Evolutionary conservation across 2,329 filamentous ascomycete species (phyloP), one percentile per base, ranked within the genome.

Genomic region (Didymella segeticola): DNA sequence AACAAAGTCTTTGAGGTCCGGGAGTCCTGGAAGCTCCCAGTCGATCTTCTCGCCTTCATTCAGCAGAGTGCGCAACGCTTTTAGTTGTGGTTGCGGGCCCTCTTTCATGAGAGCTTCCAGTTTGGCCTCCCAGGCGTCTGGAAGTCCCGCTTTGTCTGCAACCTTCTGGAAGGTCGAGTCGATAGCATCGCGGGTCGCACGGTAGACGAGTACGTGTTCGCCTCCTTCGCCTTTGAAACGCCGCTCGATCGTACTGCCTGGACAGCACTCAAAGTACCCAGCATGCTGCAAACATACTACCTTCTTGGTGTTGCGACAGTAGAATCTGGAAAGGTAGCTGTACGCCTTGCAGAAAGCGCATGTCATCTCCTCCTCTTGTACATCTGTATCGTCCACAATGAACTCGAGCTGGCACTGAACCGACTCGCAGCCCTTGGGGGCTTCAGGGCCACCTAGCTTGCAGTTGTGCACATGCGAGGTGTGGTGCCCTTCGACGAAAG

Each of bases 1-100:
- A 73, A 99, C 95, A 78, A 96, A 99, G 62, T 88, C 85, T 76
- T 87, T 89, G 64, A 99, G 83, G 65, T 90, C 85, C 66, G 89
- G 84, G 59, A 99, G 83, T 58, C 91, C 93, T 61, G 88, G 86
- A 58, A 99, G 83, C 53, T 91, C 89, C 80, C 90, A 96, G 53
- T 93, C 92, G 69, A 99, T 97, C 75, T 91, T 93, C 78, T 99
- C 95, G 75, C 95, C 95, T 81, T 99, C 95, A 71, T 89, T 88
- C 54, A 98, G 82, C 49, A 99, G 82, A 42, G 87, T 86, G 60
- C 93, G 89, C 66, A 99, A 82, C 63, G 87, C 82, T 78, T 96
- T 98, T 41, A 99, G 83, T 54, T 92, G 88, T 53, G 95, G 95
- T 45, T 85, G 90, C 33, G 89, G 84, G 69, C 91, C 91, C 64